Evolutionary conservation across 306 rosid species (phyloP), one percentile per base, ranked within the genome.

Genomic region (Geum urbanum): DNA sequence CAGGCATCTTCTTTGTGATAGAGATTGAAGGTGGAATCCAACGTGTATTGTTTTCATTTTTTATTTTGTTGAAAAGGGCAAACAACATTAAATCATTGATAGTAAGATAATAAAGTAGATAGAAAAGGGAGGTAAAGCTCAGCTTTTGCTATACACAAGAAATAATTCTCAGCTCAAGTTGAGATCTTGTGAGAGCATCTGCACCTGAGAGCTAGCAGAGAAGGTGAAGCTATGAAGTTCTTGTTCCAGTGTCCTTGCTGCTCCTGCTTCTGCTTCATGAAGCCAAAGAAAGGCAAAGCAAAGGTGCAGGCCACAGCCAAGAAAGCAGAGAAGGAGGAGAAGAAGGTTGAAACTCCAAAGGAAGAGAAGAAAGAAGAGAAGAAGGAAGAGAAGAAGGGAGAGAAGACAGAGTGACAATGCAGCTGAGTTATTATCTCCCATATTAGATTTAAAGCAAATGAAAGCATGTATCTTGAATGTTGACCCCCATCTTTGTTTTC

Each of bases 251-350:
- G 90, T 57, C 90, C 90, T 0, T 86, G 87, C 48, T 83, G 90
- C 40, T 86, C 90, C 5, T 86, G 90, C 50, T 86, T 86, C 71
- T 86, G 90, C 87, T 86, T 86, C 82, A 76, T 86, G 90, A 86
- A 86, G 83, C 99, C 99, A 32, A 81, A 85, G 72, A 60, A 43
- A 20, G 90, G 87, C 5, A 74, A 77, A 46, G 69, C 86, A 37
- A 83, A 84, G 76, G 82, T 75, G 66, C 68, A 82, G 76, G 79
- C 78, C 37, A 66, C 72, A 60, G 63, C 58, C 11, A 59, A 50
- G 57, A 19, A 18, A 18, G 63, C 9, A 9, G 22, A 45, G 9
- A 73, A 70, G 72, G 79, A 37, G 27, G 79, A 69, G 45, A 74
- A 70, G 74, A 66, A 64, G 49, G 54, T 45, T 5, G 77, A 47